Conservation (phyloP, 352 stramenopile species). For the Pythium phragmitis region DNA sequence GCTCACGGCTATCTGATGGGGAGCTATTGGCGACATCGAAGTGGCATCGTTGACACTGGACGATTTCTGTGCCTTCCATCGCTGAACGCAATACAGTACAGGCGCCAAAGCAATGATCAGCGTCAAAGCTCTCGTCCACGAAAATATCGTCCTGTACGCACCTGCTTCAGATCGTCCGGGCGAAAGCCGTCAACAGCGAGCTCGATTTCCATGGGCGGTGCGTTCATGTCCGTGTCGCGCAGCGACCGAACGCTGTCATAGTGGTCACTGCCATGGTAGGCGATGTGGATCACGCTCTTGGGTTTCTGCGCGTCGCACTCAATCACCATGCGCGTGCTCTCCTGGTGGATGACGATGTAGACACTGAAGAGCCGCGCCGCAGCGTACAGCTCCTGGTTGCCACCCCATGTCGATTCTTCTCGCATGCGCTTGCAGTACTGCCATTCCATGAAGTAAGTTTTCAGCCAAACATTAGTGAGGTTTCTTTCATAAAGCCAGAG, state of each 20-base stretch:
- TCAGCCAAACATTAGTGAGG: too few species aligned
- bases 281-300: conserved; percentile 50
- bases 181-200: conserved; percentile 65
- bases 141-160: conserved; percentile 16
- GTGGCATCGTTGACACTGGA: neutral
- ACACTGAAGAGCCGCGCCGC: conserved; percentile 67
- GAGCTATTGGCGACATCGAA: neutral
- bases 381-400: conserved; percentile 81
- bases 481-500: neutral
- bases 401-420: conserved; percentile 78
- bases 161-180: conserved; percentile 51
- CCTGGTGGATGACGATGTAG: conserved; percentile 79
- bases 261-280: conserved; percentile 77
- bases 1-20: conserved; percentile 17
- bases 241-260: conserved; percentile 78
- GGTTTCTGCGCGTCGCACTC: conserved; percentile 64
- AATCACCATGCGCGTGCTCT: conserved; percentile 64
- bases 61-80: conserved; percentile 19
- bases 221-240: conserved; percentile 36
- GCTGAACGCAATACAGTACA: conserved; percentile 6
- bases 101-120: neutral
- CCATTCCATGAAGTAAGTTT: neutral
- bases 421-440: conserved; percentile 82
- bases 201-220: conserved; percentile 44
- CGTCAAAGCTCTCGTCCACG: neutral